phyloP scores from a whole-genome alignment of 2,329 filamentous ascomycete genomes.

The Trichoderma citrinoviride region DNA sequence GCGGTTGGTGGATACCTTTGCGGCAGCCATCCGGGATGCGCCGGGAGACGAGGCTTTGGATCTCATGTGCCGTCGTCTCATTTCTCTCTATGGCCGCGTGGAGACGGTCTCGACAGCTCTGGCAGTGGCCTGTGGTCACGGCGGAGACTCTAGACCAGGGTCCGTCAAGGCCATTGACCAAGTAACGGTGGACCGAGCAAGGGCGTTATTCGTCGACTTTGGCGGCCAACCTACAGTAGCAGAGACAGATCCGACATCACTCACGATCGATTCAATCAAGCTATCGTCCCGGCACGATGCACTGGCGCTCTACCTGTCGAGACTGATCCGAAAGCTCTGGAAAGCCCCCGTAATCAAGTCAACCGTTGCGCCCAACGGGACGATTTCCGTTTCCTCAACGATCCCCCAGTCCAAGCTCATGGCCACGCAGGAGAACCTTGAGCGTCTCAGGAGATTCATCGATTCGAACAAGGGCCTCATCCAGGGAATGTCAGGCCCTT shows the following conservation, averaged over 20 bases:
- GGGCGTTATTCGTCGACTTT: slow-evolving; percentile 86
- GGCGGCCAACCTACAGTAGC: slow-evolving; percentile 84
- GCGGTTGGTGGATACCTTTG: slow-evolving; percentile 88
- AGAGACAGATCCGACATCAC: slow-evolving; percentile 68
- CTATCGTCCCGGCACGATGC: slow-evolving; percentile 89
- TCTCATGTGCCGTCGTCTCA: slow-evolving; percentile 77
- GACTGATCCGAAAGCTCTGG: slow-evolving; percentile 89
- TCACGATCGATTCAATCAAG: slow-evolving; percentile 76
- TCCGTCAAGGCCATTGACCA: slow-evolving; percentile 79
- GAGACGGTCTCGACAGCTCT: slow-evolving; percentile 89
- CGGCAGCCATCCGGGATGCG: slow-evolving; percentile 70
- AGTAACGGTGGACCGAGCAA: slow-evolving; percentile 78
- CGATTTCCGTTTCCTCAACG: slow-evolving; percentile 63
- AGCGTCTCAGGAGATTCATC: slow-evolving; percentile 77
- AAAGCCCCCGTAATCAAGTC: slow-evolving; percentile 68
- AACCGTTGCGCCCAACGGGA: slow-evolving; percentile 52
- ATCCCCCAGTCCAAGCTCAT: slow-evolving; percentile 67
- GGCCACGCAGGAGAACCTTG: slow-evolving; percentile 75
- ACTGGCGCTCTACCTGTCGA: slow-evolving; percentile 79
- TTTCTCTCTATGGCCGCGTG: slow-evolving; percentile 78
- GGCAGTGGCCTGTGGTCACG: slow-evolving; percentile 92
- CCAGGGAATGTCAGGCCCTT: slow-evolving; percentile 87
- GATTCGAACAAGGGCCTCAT: slow-evolving; percentile 87
- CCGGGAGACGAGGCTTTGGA: slow-evolving; percentile 78
- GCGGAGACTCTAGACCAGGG: slow-evolving; percentile 68